Conservation (phyloP, 2,329 filamentous ascomycete species). For the Simplicillium aogashimaense region DNA sequence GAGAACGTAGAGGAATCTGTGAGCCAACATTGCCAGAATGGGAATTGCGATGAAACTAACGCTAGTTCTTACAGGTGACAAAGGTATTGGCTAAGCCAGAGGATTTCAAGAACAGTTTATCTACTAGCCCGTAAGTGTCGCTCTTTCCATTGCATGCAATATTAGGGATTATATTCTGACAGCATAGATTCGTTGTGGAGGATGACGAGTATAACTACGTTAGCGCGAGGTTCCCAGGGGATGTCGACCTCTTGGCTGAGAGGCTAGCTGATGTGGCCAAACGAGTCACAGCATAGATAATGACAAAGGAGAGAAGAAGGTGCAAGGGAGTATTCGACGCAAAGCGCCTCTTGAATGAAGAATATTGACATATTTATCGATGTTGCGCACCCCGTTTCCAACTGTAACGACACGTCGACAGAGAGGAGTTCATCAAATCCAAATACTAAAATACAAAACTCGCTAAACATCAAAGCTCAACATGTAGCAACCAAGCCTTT, state of each 20-base stretch:
- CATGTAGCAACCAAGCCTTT: not conserved
- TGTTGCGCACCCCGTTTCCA: not conserved
- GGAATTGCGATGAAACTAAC: not conserved
- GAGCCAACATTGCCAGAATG: constrained; percentile 9
- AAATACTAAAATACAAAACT: not conserved
- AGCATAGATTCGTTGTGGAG: constrained; percentile 33
- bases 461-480: not conserved
- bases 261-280: constrained; percentile 29
- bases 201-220: constrained; percentile 39
- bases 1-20: constrained; percentile 37
- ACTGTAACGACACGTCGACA: not conserved
- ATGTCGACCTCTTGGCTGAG: constrained; percentile 30
- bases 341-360: not conserved
- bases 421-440: not conserved
- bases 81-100: constrained; percentile 29
- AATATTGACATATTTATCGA: not conserved
- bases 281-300: constrained; percentile 10
- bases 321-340: too few species aligned
- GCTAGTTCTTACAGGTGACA: constrained; percentile 22
- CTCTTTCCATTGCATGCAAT: not conserved
- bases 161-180: not conserved
- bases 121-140: constrained; percentile 28
- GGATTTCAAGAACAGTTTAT: constrained; percentile 34
- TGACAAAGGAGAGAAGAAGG: too few species aligned
- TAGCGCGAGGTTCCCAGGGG: constrained; percentile 34